Percentiles rank a stretch among this genome's conserved stretches.
Evolutionary conservation across 768 basidiomycete species (phyloP).

Genomic region (Dioszegia aurantiaca): DNA sequence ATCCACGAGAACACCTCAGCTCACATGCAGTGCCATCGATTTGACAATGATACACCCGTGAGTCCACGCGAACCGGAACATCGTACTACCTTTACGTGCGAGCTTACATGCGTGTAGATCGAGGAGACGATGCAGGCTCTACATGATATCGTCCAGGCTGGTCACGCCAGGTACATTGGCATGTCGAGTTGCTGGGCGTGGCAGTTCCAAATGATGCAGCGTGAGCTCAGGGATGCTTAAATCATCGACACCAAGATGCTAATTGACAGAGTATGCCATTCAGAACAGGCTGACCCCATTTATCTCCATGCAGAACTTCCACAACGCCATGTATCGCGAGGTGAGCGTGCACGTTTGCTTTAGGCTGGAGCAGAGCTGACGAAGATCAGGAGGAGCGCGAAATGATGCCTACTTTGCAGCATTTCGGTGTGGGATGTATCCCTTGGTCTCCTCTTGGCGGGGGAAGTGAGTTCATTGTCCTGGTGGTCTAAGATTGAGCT

Average conservation of each 20-base stretch:
- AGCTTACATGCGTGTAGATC: constrained; percentile 48
- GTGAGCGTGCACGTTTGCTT: constrained; percentile 33
- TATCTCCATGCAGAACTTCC: constrained; percentile 69
- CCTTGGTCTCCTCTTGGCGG: constrained; percentile 59
- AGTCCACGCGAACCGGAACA: constrained; percentile 29
- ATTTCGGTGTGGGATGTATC: constrained; percentile 60
- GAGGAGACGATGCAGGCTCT: constrained; percentile 67
- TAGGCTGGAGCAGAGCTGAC: background rate
- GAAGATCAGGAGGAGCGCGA: constrained; percentile 42
- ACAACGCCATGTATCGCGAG: constrained; percentile 64
- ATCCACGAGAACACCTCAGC: constrained; percentile 23
- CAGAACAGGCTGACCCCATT: constrained; percentile 62
- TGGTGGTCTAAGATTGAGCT: too few relatives aligned
- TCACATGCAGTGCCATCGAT: constrained; percentile 58
- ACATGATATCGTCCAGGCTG: constrained; percentile 66
- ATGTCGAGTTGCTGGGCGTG: constrained; percentile 53
- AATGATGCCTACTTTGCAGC: constrained; percentile 46
- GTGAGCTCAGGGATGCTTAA: constrained; percentile 24
- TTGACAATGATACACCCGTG: constrained; percentile 58
- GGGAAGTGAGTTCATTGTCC: constrained; percentile 30
- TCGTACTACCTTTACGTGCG: too few relatives aligned
- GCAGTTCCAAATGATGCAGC: constrained; percentile 48
- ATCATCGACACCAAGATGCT: background rate
- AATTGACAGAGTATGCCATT: constrained; percentile 61
- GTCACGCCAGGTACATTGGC: constrained; percentile 59